These are phyloP conservation scores for Avena eriantha DNA, from an alignment of 176 grass and related monocot species.

Conservation along the genomic window DNA sequence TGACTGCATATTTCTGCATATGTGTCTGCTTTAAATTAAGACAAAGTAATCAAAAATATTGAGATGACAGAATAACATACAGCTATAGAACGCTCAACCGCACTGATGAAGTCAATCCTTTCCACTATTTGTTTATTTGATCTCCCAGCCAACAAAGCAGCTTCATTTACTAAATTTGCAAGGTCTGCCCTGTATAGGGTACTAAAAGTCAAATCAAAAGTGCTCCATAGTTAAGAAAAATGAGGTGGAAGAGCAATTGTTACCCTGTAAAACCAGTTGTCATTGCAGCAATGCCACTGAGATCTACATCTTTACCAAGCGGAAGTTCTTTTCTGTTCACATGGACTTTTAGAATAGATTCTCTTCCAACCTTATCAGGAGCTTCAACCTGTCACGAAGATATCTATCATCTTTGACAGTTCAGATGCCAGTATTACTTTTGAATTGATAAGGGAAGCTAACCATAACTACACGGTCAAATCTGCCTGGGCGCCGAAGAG, in stretches of 20 bases:
- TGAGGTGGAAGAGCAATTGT: constrained; percentile 20
- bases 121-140: constrained; percentile 91
- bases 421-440: constrained; percentile 23
- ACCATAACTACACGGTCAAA: constrained; percentile 99
- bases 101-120: constrained; percentile 93
- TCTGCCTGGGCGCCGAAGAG: constrained; percentile 94
- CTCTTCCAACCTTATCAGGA: constrained; percentile 88
- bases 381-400: constrained; percentile 82
- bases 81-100: constrained; percentile 98
- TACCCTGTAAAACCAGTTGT: constrained; percentile 99
- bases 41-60: background rate
- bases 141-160: constrained; percentile 95
- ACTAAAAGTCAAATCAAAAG: constrained; percentile 43
- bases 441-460: constrained; percentile 33
- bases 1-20: constrained; percentile 8
- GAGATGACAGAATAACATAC: constrained; percentile 67
- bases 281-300: constrained; percentile 90
- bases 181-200: constrained; percentile 90
- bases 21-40: constrained; percentile 4
- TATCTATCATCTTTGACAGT: constrained; percentile 31
- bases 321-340: constrained; percentile 91
- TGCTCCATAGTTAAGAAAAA: constrained; percentile 23
- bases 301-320: constrained; percentile 86
- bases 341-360: constrained; percentile 97
- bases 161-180: constrained; percentile 99